Evolutionary conservation across 371 early-diverging fungal genomes (phyloP), one percentile per base, ranked within the genome.

Genomic region (Mortierella sp.): DNA sequence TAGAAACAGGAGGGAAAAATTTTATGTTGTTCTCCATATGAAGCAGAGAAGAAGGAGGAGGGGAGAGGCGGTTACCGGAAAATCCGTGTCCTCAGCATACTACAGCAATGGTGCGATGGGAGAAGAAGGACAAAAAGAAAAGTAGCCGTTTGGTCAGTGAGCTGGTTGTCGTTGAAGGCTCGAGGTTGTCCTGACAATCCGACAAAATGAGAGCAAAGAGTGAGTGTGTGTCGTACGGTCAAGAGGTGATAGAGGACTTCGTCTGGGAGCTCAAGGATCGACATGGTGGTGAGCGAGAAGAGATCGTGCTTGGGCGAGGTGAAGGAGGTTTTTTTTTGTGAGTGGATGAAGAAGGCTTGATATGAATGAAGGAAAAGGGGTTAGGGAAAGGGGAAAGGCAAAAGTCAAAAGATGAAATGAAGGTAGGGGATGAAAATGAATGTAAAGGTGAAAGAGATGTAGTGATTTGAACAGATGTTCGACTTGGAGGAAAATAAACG

Each of bases 201-300:
- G 51, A 16, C 35, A 63, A 35, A 60, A 63, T n/a, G n/a, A 0
- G 56, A n/a, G 56, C 56, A n/a, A 38, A 1, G 24, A 41, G 14
- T 16, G 10, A 2, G 68, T 8, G 24, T 3, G 8, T 21, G 43
- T 56, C 75, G 8, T 79, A 83, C 83, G 1, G 83, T 76, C 76
- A 83, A 65, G 10, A 83, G 74, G 51, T 79, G 74, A 38, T 58
- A 83, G 48, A 83, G 56, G 16, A 83, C 70, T 65, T 83, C 83
- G 55, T 83, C 83, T 16, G 83, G 84, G 32, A 84, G 41, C 12
- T 58, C 71, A 0, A 81, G 73, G 35, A 80, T 80, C 38, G 70
- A 32, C 80, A 76, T 72, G 46, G 16, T 63, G 2, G 24, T 55
- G 60, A 32, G 18, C 2, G 3, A 6, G 68, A 41, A 14, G 8